These are phyloP conservation scores for Mortierella sp. DNA, from an alignment of 371 early-diverging fungal species.

Conservation along the genomic window DNA sequence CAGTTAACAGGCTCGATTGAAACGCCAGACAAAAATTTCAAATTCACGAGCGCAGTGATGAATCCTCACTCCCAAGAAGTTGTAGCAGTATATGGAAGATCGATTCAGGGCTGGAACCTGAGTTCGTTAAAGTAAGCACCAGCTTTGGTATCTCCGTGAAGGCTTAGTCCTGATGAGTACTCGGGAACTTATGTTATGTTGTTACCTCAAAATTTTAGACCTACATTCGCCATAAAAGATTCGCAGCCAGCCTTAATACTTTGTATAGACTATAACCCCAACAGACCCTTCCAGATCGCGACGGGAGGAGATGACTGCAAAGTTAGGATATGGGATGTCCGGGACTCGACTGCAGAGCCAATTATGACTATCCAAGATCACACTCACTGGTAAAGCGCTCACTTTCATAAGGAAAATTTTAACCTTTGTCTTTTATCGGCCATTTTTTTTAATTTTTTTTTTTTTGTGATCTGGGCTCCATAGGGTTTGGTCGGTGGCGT, in stretches of 20 bases:
- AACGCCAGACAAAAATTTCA: constrained; percentile 42
- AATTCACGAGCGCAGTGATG: constrained; percentile 76
- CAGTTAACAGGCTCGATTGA: constrained; percentile 44
- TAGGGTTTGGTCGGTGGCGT: constrained; percentile 88
- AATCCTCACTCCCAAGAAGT: constrained; percentile 77
- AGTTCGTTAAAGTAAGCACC: constrained; percentile 60
- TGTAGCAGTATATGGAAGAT: constrained; percentile 67
- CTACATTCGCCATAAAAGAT: constrained; percentile 59
- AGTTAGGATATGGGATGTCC: constrained; percentile 88
- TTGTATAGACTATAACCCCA: constrained; percentile 89
- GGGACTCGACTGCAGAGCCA: constrained; percentile 63
- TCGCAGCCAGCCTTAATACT: constrained; percentile 79
- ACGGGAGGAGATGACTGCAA: constrained; percentile 90
- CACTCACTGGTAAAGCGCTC: constrained; percentile 79
- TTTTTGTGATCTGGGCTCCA: neutral
- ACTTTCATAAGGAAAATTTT: neutral
- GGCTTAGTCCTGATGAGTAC: neutral
- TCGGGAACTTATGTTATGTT: neutral
- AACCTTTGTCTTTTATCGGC: neutral
- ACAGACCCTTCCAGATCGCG: constrained; percentile 82
- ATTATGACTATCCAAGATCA: constrained; percentile 80
- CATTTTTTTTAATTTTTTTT: neutral
- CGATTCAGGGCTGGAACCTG: constrained; percentile 81
- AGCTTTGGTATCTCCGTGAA: neutral
- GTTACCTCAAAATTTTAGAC: constrained; percentile 15